Percentiles rank a stretch among this genome's conserved stretches.
These are phyloP conservation scores for Hanseniaspora jakobsenii DNA, from an alignment of 805 yeast genomes.

Conservation along the genomic window DNA sequence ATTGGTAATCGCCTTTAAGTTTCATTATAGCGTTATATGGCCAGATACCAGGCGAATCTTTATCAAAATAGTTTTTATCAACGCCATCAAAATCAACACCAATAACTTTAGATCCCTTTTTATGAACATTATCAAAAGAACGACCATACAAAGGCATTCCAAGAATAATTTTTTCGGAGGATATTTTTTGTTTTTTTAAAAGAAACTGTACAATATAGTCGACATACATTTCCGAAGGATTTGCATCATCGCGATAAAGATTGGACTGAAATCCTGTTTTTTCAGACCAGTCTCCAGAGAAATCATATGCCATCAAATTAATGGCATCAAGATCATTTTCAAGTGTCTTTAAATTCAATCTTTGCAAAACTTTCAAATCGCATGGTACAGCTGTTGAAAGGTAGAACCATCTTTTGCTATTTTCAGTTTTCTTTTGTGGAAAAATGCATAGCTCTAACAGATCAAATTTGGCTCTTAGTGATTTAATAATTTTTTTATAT, in stretches of 20 bases:
- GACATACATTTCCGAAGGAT: constrained; percentile 33
- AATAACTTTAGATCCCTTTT: constrained; percentile 32
- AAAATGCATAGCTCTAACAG: constrained; percentile 27
- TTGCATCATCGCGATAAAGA: constrained; percentile 26
- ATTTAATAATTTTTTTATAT: constrained; percentile 35
- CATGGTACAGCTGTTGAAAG: constrained; percentile 74
- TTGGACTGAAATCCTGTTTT: constrained; percentile 60
- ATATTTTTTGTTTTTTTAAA: constrained; percentile 31
- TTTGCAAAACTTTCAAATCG: constrained; percentile 34
- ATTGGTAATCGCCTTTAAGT: neutral
- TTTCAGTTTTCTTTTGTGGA: constrained; percentile 16
- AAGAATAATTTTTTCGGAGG: constrained; percentile 43
- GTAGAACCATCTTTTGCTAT: constrained; percentile 27
- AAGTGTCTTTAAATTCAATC: constrained; percentile 41
- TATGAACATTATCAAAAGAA: constrained; percentile 33
- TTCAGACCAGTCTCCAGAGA: constrained; percentile 64
- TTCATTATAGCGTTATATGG: constrained; percentile 46
- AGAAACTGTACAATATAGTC: constrained; percentile 39
- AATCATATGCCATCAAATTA: constrained; percentile 90
- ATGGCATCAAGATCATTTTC: constrained; percentile 51
- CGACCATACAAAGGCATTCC: constrained; percentile 88
- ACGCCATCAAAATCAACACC: constrained; percentile 34
- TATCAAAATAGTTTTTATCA: no score
- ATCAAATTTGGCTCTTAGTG: constrained; percentile 33
- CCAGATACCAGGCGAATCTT: constrained; percentile 39